Evolutionary conservation across 139 green algal species (phyloP), one percentile per base, ranked within the genome.

Genomic region (Chlorella sp.): DNA sequence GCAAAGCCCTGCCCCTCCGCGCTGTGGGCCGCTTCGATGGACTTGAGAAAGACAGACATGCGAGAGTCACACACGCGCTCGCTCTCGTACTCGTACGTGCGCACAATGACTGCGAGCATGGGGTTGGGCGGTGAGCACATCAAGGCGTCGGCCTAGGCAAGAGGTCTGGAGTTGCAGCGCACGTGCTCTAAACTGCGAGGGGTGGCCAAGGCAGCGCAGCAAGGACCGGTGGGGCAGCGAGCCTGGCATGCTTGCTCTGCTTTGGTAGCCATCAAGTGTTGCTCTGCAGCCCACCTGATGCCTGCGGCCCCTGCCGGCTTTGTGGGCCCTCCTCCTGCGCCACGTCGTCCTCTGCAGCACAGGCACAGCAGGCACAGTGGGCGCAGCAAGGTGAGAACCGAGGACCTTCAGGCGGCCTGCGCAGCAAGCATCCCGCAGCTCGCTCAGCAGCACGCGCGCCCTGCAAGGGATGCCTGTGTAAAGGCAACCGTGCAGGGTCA

Each of bases 61-160:
- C 95, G 91, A 70, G 65, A 40, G 85, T 98, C 95, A 83, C 93
- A 97, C 38, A 69, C 43, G 6, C 22, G 84, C 84, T 98, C 95
- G 54, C 65, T 88, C 1, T 89, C 86, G 83, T 97, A 98, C 67
- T 83, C 74, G 82, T 95, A 98, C 7, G 91, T 94, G 2, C 94
- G 80, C 26, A 81, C 89, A 16, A 95, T 80, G 30, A 90, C 86
- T 80, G 87, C 58, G 26, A 44, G 56, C 3, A 14, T 17, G 58
- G 58, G 58, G 9, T 28, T 65, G 58, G 16, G 22, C 58, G 20
- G 14, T 28, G 9, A 14, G 22, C 58, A n/a, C 4, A 28, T 65
- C 9, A 30, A 14, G 16, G 58, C n/a, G n/a, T n/a, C n/a, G n/a
- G n/a, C n/a, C n/a, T n/a, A n/a, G n/a, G n/a, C n/a, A n/a, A n/a